phyloP scores from a whole-genome alignment of 2,329 filamentous ascomycete genomes.

The Beauveria medogensis region DNA sequence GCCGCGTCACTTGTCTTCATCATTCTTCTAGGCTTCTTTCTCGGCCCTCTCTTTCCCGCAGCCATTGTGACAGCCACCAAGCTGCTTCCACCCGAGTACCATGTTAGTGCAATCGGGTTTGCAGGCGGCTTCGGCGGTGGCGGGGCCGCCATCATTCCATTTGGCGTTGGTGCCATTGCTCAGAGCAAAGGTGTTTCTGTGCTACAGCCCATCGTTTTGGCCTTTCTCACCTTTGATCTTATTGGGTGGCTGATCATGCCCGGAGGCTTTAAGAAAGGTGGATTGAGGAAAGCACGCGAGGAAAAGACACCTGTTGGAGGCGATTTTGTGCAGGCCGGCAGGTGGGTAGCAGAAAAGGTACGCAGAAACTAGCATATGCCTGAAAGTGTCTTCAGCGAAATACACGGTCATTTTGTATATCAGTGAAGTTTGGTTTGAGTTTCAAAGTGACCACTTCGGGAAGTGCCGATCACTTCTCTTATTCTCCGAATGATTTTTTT shows the following conservation, averaged over 20 bases:
- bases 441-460: no score
- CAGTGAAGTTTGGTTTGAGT: no score
- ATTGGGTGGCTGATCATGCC: slow-evolving; percentile 38
- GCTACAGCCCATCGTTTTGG: slow-evolving; percentile 47
- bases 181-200: slow-evolving; percentile 46
- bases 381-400: background rate
- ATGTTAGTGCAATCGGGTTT: slow-evolving; percentile 76
- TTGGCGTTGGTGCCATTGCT: slow-evolving; percentile 62
- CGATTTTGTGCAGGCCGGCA: slow-evolving; percentile 18
- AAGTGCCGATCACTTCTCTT: no score
- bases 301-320: slow-evolving; percentile 28
- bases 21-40: slow-evolving; percentile 66
- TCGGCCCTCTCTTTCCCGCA: slow-evolving; percentile 72
- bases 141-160: slow-evolving; percentile 59
- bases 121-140: slow-evolving; percentile 68
- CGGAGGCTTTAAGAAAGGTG: slow-evolving; percentile 29
- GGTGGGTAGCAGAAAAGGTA: slow-evolving; percentile 14
- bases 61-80: slow-evolving; percentile 67
- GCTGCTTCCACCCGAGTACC: slow-evolving; percentile 62
- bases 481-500: background rate
- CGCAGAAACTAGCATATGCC: background rate
- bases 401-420: background rate
- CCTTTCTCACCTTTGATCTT: slow-evolving; percentile 37
- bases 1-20: slow-evolving; percentile 66
- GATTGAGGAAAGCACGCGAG: slow-evolving; percentile 32